phyloP scores from a whole-genome alignment of 441 rosid genomes.

The Croton laevigatus region DNA sequence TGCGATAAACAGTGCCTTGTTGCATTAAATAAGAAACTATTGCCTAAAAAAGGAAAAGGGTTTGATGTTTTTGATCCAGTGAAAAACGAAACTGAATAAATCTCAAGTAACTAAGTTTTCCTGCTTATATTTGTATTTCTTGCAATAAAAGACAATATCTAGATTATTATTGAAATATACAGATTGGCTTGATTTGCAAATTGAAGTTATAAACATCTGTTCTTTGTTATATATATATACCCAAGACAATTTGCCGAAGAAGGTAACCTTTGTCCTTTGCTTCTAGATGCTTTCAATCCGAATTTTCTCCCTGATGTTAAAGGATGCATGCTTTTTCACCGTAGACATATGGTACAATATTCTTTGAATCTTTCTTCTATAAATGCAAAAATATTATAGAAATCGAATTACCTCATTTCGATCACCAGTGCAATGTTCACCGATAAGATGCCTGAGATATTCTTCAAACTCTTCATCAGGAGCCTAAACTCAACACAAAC shows the following conservation, averaged over 20 bases:
- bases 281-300: not conserved
- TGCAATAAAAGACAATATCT: not conserved
- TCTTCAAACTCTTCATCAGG: slow-evolving; percentile 99
- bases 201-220: not conserved
- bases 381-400: not conserved
- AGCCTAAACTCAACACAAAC: slow-evolving; percentile 50
- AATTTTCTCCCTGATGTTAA: not conserved
- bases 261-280: not conserved
- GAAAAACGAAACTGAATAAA: not conserved
- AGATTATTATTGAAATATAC: not conserved
- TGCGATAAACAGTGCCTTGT: too few relatives aligned
- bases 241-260: not conserved
- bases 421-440: slow-evolving; percentile 78
- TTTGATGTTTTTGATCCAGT: not conserved
- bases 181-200: not conserved
- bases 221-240: not conserved
- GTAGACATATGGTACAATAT: not conserved
- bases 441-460: slow-evolving; percentile 72
- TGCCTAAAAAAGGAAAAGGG: not conserved
- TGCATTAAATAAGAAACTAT: too few relatives aligned
- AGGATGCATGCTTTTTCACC: slow-evolving; percentile 10
- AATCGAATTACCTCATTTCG: slow-evolving; percentile 70
- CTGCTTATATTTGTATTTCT: not conserved
- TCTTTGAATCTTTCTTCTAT: not conserved
- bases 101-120: not conserved